Base-by-base conservation (phyloP, 352 stramenopile species). In the Phytophthora fragariae region DNA sequence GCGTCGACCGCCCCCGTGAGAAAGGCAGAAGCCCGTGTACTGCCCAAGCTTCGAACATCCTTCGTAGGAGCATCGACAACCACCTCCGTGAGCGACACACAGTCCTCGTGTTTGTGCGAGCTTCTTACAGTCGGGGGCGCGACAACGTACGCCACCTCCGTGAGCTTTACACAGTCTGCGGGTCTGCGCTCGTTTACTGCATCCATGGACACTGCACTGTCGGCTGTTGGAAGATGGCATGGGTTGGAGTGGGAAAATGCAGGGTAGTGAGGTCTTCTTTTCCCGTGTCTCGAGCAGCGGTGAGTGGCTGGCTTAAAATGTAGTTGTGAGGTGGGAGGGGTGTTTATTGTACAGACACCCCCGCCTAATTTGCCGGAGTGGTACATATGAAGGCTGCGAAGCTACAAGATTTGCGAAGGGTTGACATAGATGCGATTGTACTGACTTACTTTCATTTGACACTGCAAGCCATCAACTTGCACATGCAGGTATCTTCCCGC, bases 151-250 rank as follows among this genome's bases (percentile, higher is more conserved):
- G 53, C 89, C 89, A 49, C 89, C 89, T 39, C 89, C 89, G 47
- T 96, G 89, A 4, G 88, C 89, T 61, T 94, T 94, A 67, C 86
- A 94, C 9, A 91, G 73, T 7, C 82, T 80, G 7, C 83, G 72
- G 11, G 85, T 92, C 71, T 94, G 85, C 11, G 84, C 87, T 67
- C 88, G 90, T 62, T 92, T 94, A 53, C 83, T 79, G 62, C 87
- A 94, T 15, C 70, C 81, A 5, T 65, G 54, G 44, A 85, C 65
- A 35, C 85, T 76, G 60, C 87, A 94, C 21, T 75, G 81, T 19
- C 65, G 46, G 24, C 10, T 39, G 17, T 9, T 56, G n/a, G 65
- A 55, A 19, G 56, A 21, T 55, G 54, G 44, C 44, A 50, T 50
- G 44, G 17, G 44, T 5, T 14, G 27, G 27, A 31, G 2, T 31